These are phyloP conservation scores for Bombardia bombarda DNA, from an alignment of 495 filamentous ascomycete species.

Conservation along the genomic window DNA sequence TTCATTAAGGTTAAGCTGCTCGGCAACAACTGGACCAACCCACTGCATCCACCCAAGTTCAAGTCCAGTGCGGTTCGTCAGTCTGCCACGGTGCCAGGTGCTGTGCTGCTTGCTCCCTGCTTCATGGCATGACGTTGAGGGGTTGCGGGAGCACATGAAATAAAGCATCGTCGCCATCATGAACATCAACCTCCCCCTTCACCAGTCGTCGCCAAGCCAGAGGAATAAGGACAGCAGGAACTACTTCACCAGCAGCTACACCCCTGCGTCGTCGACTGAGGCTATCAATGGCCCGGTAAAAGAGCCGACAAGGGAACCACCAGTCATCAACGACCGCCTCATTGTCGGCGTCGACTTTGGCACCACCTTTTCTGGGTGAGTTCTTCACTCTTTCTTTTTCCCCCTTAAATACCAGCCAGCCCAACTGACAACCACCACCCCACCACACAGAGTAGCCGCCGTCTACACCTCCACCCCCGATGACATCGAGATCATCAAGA, in stretches of 20 bases:
- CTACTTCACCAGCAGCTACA: conserved; percentile 38
- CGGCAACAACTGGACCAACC: too few species aligned
- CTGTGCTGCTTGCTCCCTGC: neutral
- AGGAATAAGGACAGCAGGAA: conserved; percentile 48
- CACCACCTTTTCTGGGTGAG: conserved; percentile 63
- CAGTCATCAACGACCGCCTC: conserved; percentile 42
- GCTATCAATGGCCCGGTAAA: conserved; percentile 47
- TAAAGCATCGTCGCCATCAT: conserved; percentile 12
- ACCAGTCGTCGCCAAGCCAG: conserved; percentile 29
- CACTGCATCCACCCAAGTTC: too few species aligned
- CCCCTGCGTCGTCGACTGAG: conserved; percentile 42
- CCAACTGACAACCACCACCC: neutral
- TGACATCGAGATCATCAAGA: conserved; percentile 74
- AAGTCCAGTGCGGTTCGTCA: neutral
- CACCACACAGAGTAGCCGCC: conserved; percentile 51
- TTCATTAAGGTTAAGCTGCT: too few species aligned
- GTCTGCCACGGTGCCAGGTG: neutral
- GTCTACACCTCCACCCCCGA: conserved; percentile 69
- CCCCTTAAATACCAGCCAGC: neutral
- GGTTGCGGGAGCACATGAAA: neutral
- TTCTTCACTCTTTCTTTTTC: conserved; percentile 4
- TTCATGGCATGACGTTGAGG: conserved; percentile 1
- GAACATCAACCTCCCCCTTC: conserved; percentile 45
- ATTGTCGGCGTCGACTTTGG: conserved; percentile 64
- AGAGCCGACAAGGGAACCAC: conserved; percentile 40